phyloP scores from a whole-genome alignment of 306 rosid species.

The Vigna nakashimae region DNA sequence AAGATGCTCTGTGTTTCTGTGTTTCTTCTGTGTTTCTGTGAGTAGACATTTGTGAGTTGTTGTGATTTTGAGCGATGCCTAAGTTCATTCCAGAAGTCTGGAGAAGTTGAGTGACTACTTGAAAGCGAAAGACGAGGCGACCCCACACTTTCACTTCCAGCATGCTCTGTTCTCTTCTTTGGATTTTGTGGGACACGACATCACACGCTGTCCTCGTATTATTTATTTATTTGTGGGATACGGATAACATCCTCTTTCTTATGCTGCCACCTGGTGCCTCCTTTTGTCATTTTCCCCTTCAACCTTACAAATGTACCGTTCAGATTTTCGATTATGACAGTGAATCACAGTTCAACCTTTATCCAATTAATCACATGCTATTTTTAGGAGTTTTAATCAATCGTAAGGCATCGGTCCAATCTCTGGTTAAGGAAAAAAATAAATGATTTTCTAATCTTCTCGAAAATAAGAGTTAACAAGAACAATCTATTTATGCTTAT shows the following conservation, averaged over 20 bases:
- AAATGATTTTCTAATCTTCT: no score
- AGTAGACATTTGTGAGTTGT: no score
- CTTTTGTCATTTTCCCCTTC: background rate
- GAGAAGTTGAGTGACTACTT: background rate
- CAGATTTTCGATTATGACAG: background rate
- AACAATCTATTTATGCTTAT: no score
- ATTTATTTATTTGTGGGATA: background rate
- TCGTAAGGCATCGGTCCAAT: no score
- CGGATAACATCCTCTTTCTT: background rate
- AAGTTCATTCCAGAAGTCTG: slow-evolving; percentile 1
- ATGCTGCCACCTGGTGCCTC: background rate
- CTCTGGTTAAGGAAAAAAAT: no score
- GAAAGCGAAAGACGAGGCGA: background rate
- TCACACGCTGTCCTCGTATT: background rate
- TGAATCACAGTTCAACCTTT: background rate
- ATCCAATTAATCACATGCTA: background rate
- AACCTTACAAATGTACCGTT: background rate
- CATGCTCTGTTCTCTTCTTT: background rate
- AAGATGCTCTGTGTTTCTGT: background rate
- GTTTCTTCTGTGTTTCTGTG: background rate
- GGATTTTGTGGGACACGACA: background rate
- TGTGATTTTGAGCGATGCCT: no score
- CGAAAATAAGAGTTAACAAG: no score
- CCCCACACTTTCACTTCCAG: background rate
- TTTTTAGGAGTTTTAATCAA: no score